Evolutionary conservation across 2,329 filamentous ascomycete genomes (phyloP), one percentile per base, ranked within the genome.

Genomic region (Diatrype stigma): DNA sequence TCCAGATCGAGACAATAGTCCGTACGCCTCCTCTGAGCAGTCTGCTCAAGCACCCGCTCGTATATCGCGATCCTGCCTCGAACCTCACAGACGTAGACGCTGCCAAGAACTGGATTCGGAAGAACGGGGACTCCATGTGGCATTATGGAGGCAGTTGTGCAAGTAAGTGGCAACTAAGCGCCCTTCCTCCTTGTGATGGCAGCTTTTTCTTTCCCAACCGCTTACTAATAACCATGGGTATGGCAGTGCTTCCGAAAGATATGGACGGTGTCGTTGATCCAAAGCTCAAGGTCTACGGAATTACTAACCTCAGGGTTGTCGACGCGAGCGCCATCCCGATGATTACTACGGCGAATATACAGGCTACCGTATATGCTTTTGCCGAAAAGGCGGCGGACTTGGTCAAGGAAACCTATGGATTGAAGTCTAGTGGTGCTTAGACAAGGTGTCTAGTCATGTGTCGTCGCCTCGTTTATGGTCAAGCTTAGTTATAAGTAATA

Each of bases 241-340:
- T n/a, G n/a, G n/a, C n/a, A n/a, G n/a, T 67, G 65, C 57, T 67
- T 57, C 61, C 60, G 1, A 48, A 51, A 22, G 56, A 61, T 10
- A 51, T 62, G 38, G 65, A 65, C 6, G 66, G 67, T 17, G 67
- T 70, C 23, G 66, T 70, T 2, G 63, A 66, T 45, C 52, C 54
- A 7, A 56, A 58, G 17, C 51, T 69, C 48, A 53, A 48, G 23
- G 68, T 70, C 7, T 66, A 68, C 45, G 67, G 67, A 3, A 61
- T 65, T 12, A 53, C 59, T 28, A 57, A 60, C 14, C 44, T 70
- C 32, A 61, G 67, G 37, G 60, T 70, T n/a, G 60, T 68, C 0
- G 67, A 70, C 54, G 63, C 62, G 7, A 68, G 63, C 45, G 54
- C 68, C 12, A 62, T 68, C 34, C 67, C 67, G 1, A 47, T 68